A percentile compares a stretch with the other conserved stretches of the same genome.
Evolutionary conservation across 345 rosid species (phyloP).

Genomic region (Jatropha curcas): DNA sequence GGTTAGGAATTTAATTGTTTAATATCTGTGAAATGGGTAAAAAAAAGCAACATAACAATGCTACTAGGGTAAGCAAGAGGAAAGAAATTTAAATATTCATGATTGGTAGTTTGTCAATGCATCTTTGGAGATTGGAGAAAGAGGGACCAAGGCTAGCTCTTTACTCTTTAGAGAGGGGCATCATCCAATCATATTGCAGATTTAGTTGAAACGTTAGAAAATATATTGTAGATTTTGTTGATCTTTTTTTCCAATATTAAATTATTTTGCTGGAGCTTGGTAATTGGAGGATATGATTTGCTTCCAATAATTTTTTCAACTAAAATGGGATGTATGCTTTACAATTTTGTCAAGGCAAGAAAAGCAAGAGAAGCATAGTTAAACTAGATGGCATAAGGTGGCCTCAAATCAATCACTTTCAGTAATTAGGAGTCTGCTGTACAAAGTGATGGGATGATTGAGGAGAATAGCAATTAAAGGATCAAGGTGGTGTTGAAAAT

Average conservation of each 20-base stretch:
- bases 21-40: not conserved
- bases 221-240: not conserved
- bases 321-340: not conserved
- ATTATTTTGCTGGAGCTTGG: not conserved
- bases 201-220: no score
- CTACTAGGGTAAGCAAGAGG: not conserved
- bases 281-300: not conserved
- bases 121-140: not conserved
- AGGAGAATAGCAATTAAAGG: not conserved
- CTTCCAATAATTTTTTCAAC: not conserved
- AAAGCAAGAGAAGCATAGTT: not conserved
- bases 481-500: not conserved
- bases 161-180: no score
- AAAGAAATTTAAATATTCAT: not conserved
- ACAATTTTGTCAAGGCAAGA: not conserved
- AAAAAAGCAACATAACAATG: not conserved
- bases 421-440: not conserved
- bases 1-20: not conserved
- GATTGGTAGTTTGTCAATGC: no score
- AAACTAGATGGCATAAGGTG: not conserved
- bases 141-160: no score
- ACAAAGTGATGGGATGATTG: not conserved
- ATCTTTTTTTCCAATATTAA: not conserved
- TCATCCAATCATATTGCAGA: no score
- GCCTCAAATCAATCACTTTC: not conserved